Evolutionary conservation across 1,139 yeast species (phyloP).

Genomic region (Saccharomyces uvarum): DNA sequence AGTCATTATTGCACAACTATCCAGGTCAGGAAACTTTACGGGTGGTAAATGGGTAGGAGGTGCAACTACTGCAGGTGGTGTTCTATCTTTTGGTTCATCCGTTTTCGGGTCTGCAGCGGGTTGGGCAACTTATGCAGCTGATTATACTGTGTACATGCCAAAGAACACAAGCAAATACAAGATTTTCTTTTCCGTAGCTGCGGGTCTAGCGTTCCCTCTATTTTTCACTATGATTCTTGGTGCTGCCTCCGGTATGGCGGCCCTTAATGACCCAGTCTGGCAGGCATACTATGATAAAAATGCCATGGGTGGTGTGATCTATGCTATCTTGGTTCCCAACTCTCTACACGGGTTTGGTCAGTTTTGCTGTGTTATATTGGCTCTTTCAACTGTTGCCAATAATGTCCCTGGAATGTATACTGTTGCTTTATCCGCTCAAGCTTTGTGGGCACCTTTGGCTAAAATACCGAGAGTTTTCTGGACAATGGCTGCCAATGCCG

Average conservation of each 20-base stretch:
- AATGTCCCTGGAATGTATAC: conserved; percentile 91
- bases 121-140: conserved; percentile 89
- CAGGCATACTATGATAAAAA: conserved; percentile 33
- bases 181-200: conserved; percentile 54
- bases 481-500: conserved; percentile 68
- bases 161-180: conserved; percentile 48
- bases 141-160: conserved; percentile 80
- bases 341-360: conserved; percentile 85
- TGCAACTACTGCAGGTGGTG: conserved; percentile 58
- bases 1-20: conserved; percentile 68
- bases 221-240: conserved; percentile 70
- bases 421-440: conserved; percentile 73
- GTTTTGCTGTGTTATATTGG: conserved; percentile 75
- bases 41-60: conserved; percentile 39
- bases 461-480: conserved; percentile 73
- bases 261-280: conserved; percentile 38
- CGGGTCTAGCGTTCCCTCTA: conserved; percentile 62
- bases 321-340: conserved; percentile 63
- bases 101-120: conserved; percentile 87
- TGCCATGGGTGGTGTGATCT: conserved; percentile 73
- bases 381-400: conserved; percentile 79
- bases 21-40: conserved; percentile 53
- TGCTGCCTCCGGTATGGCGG: conserved; percentile 75
- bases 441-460: conserved; percentile 63
- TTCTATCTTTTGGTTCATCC: conserved; percentile 76